These are phyloP conservation scores for Phragmites australis DNA, from an alignment of 176 grass and related monocot genomes.

Conservation along the genomic window DNA sequence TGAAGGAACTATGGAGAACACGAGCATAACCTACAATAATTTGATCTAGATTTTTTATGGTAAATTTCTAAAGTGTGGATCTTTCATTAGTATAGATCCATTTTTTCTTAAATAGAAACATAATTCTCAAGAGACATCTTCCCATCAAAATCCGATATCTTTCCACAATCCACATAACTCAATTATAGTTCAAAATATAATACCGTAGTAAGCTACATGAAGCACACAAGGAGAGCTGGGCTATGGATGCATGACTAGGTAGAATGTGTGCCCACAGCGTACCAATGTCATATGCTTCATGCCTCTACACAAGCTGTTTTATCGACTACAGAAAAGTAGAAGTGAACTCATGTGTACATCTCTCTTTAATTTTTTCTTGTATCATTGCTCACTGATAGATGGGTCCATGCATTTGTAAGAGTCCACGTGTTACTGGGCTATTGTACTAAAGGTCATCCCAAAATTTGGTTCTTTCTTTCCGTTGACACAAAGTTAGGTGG, in stretches of 20 bases:
- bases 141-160: not conserved
- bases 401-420: not conserved
- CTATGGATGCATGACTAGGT: no score
- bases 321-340: not conserved
- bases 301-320: not conserved
- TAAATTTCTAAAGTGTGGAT: no score
- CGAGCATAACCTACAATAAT: no score
- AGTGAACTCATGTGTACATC: not conserved
- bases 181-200: not conserved
- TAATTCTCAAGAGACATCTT: not conserved
- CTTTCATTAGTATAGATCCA: no score
- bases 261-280: not conserved
- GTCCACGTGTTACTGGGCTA: not conserved
- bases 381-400: no score
- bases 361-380: fast-evolving
- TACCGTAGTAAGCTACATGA: not conserved
- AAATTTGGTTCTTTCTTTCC: not conserved
- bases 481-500: not conserved
- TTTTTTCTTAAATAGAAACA: no score
- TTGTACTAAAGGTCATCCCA: no score
- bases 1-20: no score
- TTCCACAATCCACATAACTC: no score
- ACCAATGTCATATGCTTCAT: not conserved
- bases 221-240: not conserved
- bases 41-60: no score